Evolutionary conservation across 257 asterid genomes (phyloP).

Genomic region (Buddleja alternifolia): DNA sequence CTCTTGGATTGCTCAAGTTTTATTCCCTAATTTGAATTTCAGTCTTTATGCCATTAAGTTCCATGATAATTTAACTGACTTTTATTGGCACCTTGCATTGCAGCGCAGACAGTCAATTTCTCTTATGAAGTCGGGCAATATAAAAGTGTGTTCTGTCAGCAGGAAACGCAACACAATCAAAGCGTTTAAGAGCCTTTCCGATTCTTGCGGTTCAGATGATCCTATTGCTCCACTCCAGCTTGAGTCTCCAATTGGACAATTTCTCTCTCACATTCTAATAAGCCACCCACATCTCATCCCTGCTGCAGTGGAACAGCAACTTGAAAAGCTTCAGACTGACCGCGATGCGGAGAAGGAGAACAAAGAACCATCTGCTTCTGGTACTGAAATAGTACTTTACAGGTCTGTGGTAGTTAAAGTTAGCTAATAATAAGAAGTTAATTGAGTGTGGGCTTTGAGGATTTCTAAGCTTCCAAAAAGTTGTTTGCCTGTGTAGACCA

Average conservation of each 20-base stretch:
- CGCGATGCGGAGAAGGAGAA: conserved; percentile 69
- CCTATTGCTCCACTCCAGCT: conserved; percentile 93
- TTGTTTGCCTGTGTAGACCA: not conserved
- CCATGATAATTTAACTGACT: conserved; percentile 8
- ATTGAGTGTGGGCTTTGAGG: not conserved
- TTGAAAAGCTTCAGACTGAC: conserved; percentile 84
- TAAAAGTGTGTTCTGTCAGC: conserved; percentile 39
- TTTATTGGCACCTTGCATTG: conserved; percentile 15
- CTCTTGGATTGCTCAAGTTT: too few species aligned
- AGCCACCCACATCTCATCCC: conserved; percentile 96
- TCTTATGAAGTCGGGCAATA: conserved; percentile 44
- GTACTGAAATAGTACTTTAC: conserved; percentile 84
- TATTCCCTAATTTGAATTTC: too few species aligned
- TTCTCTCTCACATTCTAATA: conserved; percentile 69
- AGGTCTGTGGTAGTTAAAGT: conserved; percentile 52
- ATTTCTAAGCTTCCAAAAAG: not conserved
- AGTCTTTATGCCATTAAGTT: not conserved
- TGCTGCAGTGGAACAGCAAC: conserved; percentile 98
- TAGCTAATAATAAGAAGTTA: not conserved
- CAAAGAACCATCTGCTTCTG: conserved; percentile 63
- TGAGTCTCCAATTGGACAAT: conserved; percentile 92
- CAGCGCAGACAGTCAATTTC: conserved; percentile 48
- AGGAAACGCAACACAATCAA: conserved; percentile 39
- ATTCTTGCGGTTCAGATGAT: conserved; percentile 51
- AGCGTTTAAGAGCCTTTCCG: conserved; percentile 62